Conservation (phyloP, 331 rosid species). For the Rhamnella rubrinervis region DNA sequence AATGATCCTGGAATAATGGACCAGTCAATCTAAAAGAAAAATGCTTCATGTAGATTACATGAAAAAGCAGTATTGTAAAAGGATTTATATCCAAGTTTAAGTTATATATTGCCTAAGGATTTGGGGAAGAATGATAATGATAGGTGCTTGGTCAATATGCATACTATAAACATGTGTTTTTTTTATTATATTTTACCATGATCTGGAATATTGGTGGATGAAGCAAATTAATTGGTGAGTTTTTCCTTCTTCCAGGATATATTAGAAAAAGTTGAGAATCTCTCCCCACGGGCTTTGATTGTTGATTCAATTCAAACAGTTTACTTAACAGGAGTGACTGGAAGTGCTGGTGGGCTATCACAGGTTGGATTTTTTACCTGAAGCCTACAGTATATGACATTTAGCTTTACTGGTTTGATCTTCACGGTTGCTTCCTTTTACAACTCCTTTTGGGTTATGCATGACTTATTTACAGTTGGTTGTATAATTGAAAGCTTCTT, state of each 20-base stretch:
- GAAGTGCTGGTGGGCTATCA: conserved; percentile 71
- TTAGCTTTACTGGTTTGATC: too few relatives aligned
- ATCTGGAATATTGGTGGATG: not conserved
- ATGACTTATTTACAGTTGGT: too few relatives aligned
- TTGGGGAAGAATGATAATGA: too few relatives aligned
- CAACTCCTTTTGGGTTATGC: too few relatives aligned
- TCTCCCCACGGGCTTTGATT: conserved; percentile 68
- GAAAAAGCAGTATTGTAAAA: too few relatives aligned
- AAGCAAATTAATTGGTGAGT: conserved; percentile 1
- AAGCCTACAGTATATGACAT: not conserved
- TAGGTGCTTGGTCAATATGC: too few relatives aligned
- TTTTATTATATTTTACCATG: not conserved
- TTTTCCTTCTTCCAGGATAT: conserved; percentile 65
- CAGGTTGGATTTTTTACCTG: conserved; percentile 52
- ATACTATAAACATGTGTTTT: not conserved
- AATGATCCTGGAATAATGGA: too few relatives aligned
- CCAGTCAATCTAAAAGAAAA: too few relatives aligned
- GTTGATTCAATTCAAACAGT: conserved; percentile 94
- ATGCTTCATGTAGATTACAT: too few relatives aligned
- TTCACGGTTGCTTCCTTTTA: too few relatives aligned
- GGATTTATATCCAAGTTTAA: too few relatives aligned
- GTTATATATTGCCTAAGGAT: too few relatives aligned
- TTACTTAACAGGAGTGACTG: conserved; percentile 59
- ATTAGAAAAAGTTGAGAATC: conserved; percentile 55
- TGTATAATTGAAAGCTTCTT: not conserved